A percentile compares a stretch with the other conserved stretches of the same genome.
Evolutionary conservation across 140 eudicot species (phyloP).

Genomic region (Erigeron philadelphicus): DNA sequence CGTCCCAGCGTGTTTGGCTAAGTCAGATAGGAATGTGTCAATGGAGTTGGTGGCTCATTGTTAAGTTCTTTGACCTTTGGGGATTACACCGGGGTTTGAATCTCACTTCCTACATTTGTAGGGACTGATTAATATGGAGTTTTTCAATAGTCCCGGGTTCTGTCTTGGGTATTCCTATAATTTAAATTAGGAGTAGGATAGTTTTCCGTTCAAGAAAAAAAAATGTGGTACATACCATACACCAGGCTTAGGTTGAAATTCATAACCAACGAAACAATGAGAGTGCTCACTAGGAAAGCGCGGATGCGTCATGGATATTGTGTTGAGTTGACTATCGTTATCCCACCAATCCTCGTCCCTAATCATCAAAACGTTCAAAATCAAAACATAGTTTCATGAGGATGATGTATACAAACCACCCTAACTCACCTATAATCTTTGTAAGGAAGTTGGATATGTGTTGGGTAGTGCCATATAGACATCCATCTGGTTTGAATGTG

Average conservation of each 20-base stretch:
- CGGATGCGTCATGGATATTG: conserved; percentile 68
- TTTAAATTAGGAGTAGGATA: too few relatives aligned
- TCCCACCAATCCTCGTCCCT: conserved; percentile 86
- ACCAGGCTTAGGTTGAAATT: conserved; percentile 44
- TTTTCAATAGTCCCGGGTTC: too few relatives aligned
- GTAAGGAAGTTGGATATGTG: conserved; percentile 46
- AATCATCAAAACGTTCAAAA: conserved; percentile 8
- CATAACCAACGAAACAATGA: conserved; percentile 34
- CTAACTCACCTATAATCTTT: conserved; percentile 46
- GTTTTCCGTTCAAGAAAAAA: too few relatives aligned
- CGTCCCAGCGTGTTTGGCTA: too few relatives aligned
- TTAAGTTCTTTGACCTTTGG: too few relatives aligned
- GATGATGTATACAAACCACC: neutral
- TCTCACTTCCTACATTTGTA: too few relatives aligned
- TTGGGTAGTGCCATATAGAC: conserved; percentile 50
- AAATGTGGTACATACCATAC: conserved; percentile 40
- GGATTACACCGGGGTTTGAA: too few relatives aligned
- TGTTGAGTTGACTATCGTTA: conserved; percentile 64
- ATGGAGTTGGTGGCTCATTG: too few relatives aligned
- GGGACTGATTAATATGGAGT: too few relatives aligned
- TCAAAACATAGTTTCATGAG: neutral
- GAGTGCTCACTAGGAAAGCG: conserved; percentile 56
- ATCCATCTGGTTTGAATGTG: conserved; percentile 40
- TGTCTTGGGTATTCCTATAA: too few relatives aligned
- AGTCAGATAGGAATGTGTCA: too few relatives aligned